Base-by-base conservation (phyloP, 768 basidiomycete species). In the Dioszegia hungarica region DNA sequence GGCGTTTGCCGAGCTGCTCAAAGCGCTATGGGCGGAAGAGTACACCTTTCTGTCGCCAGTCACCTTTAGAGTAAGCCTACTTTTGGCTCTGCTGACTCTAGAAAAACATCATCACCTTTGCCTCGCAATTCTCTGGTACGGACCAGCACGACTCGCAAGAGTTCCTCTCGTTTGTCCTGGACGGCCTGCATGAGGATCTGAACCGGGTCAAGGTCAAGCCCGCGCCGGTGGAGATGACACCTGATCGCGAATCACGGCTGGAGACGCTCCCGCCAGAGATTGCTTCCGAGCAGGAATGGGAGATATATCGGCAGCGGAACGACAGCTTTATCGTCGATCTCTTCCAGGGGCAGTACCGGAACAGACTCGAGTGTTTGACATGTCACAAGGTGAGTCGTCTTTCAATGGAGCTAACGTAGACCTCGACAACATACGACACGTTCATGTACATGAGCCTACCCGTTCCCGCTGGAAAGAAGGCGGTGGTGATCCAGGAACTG, bases 71-170 rank as follows among this genome's bases (percentile, higher is more conserved):
- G 92, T 94, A 75, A 66, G 85, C 74, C 22, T 58, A 17, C 41
- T 24, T 19, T 17, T 19, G 25, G 9, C 39, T 5, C 14, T 10
- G 50, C 36, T 28, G 34, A 57, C 17, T 27, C 24, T 59, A 86
- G 84, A 82, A 80, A 76, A 81, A 80, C 54, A 83, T 81, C 72
- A 88, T 78, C 77, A 80, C 59, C 46, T 82, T 81, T 63, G 84
- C 83, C 0, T 76, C 80, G 8, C 87, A 89, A 72, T 95, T 94
- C 75, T 82, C 83, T 31, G 90, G 89, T 1, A 82, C 85, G 15
- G 86, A 92, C 64, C 94, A 99, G 73, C 94, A 99, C 67, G 94
- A 99, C 76, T 92, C 92, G 20, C 95, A 98, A 75, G 94, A 99
- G 77, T 95, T 98, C 76, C 80, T 99, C 37, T 88, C 85, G 22